Conservation (phyloP, 2,329 filamentous ascomycete genomes). For the Talaromyces sp. region DNA sequence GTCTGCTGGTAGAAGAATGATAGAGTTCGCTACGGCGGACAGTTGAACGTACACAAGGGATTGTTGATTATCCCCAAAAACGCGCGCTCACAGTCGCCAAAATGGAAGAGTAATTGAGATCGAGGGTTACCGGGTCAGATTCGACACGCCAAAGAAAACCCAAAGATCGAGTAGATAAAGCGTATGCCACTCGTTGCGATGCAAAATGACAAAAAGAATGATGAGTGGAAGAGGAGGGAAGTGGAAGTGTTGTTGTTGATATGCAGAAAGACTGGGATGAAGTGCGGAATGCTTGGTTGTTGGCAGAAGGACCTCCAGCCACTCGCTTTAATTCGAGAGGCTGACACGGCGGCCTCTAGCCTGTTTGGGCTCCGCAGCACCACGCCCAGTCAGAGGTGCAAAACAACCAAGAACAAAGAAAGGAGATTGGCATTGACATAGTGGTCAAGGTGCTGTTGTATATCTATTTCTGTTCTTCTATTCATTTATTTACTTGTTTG, state of each 20-base stretch:
- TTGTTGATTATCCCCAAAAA: neutral
- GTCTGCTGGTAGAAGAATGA: neutral
- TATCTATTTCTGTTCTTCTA: neutral
- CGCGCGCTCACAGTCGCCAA: neutral
- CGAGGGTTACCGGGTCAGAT: neutral
- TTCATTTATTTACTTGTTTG: neutral
- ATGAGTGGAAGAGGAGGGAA: neutral
- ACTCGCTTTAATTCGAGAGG: constrained; percentile 18
- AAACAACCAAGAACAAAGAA: neutral
- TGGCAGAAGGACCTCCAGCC: constrained; percentile 14
- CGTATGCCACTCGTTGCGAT: neutral
- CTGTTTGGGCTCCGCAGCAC: neutral
- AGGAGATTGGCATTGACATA: neutral
- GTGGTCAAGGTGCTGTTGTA: neutral
- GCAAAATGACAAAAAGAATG: neutral
- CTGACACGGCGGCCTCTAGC: constrained; percentile 3
- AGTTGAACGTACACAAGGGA: constrained; percentile 16
- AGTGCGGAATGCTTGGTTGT: constrained; percentile 11
- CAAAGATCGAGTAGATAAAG: neutral
- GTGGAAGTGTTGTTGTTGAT: constrained; percentile 10
- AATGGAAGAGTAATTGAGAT: neutral
- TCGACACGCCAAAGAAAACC: neutral
- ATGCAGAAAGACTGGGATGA: neutral
- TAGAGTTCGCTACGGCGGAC: neutral
- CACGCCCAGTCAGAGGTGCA: neutral